These are phyloP conservation scores for Symbiodinium pilosum DNA, from an alignment of 73 alveolate genomes.

Conservation along the genomic window DNA sequence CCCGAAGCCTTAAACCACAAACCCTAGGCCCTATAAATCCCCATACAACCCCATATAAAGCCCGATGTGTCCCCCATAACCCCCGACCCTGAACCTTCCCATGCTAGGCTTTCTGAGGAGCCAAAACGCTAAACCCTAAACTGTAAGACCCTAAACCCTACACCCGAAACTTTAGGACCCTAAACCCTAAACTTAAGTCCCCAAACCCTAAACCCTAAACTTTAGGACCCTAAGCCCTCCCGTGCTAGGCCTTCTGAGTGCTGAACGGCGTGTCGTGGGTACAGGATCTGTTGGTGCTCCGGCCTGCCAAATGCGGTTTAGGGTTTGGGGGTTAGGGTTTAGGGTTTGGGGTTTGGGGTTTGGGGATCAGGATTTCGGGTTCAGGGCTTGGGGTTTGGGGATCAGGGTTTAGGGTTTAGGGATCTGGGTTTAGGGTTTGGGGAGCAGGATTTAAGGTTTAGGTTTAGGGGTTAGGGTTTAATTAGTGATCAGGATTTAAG, in stretches of 20 bases:
- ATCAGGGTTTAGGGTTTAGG: neutral
- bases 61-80: too few relatives aligned
- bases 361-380: neutral
- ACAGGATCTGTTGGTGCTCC: slow-evolving; percentile 69
- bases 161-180: too few relatives aligned
- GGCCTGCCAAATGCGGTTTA: neutral
- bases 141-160: too few relatives aligned
- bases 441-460: neutral
- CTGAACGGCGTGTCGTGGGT: slow-evolving; percentile 81
- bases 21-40: neutral
- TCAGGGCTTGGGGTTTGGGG: neutral
- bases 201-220: too few relatives aligned
- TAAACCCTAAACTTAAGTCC: too few relatives aligned
- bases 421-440: too few relatives aligned
- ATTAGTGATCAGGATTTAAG: neutral
- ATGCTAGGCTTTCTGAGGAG: too few relatives aligned
- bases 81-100: neutral
- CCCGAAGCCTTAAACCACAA: neutral
- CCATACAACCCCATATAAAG: too few relatives aligned
- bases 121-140: too few relatives aligned
- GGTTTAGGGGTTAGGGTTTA: neutral
- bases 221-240: too few relatives aligned
- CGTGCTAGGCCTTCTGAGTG: neutral
- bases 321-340: neutral
- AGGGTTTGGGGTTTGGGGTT: too few relatives aligned